Evolutionary conservation across 768 basidiomycete species (phyloP).

Genomic region (Agaricus sinodeliciosus): DNA sequence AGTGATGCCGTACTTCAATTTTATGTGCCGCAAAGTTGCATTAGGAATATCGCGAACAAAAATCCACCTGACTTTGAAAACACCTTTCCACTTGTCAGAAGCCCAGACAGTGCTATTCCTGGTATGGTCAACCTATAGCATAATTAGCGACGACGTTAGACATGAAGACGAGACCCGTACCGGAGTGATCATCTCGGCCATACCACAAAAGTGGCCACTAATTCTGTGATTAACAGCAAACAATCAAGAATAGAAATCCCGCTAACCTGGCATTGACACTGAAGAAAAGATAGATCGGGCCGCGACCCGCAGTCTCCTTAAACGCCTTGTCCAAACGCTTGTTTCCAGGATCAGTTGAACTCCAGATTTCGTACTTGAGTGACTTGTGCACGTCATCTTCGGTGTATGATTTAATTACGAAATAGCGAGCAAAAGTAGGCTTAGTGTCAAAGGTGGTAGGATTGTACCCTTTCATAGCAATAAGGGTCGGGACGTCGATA

Average conservation of each 20-base stretch:
- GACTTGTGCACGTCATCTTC: slow-evolving; percentile 99
- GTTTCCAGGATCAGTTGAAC: slow-evolving; percentile 94
- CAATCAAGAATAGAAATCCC: slow-evolving; percentile 22
- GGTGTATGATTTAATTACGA: slow-evolving; percentile 98
- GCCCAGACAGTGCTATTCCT: slow-evolving; percentile 97
- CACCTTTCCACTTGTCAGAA: slow-evolving; percentile 99
- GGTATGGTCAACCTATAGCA: slow-evolving; percentile 76
- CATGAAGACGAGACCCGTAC: slow-evolving; percentile 33
- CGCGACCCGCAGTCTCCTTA: slow-evolving; percentile 86
- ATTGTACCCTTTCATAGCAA: slow-evolving; percentile 88
- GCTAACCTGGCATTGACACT: slow-evolving; percentile 80
- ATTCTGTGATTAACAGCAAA: background rate
- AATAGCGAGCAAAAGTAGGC: slow-evolving; percentile 82
- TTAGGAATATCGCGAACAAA: slow-evolving; percentile 96
- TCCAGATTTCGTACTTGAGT: slow-evolving; percentile 96
- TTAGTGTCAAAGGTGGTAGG: slow-evolving; percentile 77
- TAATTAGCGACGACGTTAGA: background rate
- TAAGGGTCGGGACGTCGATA: slow-evolving; percentile 80
- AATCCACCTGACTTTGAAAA: slow-evolving; percentile 97
- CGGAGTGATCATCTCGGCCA: slow-evolving; percentile 96
- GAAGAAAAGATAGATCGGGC: slow-evolving; percentile 97
- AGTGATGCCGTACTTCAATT: slow-evolving; percentile 56
- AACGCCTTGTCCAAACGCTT: slow-evolving; percentile 97
- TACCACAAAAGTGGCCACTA: slow-evolving; percentile 96
- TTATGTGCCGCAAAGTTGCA: slow-evolving; percentile 82